Evolutionary conservation across 345 rosid genomes (phyloP).

Genomic region (Murraya koenigii): DNA sequence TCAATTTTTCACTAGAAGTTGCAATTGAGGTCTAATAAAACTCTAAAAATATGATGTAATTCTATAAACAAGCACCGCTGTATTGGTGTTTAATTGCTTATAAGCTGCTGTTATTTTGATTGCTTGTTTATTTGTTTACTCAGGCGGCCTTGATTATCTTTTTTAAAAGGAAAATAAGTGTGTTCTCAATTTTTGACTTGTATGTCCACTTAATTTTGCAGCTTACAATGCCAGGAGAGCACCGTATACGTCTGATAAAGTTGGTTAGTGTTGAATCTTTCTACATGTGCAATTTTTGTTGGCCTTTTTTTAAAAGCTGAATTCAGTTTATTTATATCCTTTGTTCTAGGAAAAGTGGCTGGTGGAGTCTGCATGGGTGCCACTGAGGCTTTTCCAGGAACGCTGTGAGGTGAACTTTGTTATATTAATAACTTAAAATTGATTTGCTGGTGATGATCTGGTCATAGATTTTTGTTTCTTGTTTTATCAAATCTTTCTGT

Average conservation of each 20-base stretch:
- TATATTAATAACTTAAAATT: not conserved
- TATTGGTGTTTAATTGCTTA: not conserved
- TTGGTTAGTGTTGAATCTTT: slow-evolving; percentile 55
- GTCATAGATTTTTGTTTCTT: not conserved
- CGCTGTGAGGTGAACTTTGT: slow-evolving; percentile 73
- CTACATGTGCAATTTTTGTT: not conserved
- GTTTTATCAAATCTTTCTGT: not conserved
- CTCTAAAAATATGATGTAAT: not conserved
- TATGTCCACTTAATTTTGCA: slow-evolving; percentile 31
- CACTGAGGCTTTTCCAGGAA: slow-evolving; percentile 90
- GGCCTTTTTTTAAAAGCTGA: not conserved
- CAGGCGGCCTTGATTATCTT: not conserved
- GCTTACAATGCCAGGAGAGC: slow-evolving; percentile 87
- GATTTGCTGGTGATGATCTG: not conserved
- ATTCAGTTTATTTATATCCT: not conserved
- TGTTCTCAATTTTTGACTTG: not conserved
- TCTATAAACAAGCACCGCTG: not conserved
- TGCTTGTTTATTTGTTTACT: not conserved
- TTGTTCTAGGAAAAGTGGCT: slow-evolving; percentile 85
- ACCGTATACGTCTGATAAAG: slow-evolving; percentile 73
- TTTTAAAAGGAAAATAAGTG: not conserved
- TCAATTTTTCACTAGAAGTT: not conserved
- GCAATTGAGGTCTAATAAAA: not conserved
- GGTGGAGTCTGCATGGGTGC: slow-evolving; percentile 79
- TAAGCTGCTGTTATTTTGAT: not conserved